phyloP scores from a whole-genome alignment of 2,329 filamentous ascomycete species.

The Fusarium aywerte region DNA sequence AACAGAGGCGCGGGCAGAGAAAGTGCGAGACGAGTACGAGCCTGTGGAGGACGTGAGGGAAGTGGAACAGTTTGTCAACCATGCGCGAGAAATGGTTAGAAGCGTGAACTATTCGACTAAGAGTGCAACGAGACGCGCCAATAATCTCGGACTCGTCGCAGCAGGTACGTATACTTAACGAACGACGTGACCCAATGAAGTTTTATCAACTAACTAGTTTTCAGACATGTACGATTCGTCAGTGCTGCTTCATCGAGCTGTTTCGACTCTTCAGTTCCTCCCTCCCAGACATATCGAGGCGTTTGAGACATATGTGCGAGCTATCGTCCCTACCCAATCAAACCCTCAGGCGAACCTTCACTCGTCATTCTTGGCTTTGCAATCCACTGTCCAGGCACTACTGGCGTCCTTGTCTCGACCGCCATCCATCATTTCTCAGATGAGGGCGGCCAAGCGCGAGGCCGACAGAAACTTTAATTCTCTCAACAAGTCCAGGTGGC shows the following conservation, averaged over 20 bases:
- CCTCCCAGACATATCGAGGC: constrained; percentile 75
- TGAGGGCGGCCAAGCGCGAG: constrained; percentile 77
- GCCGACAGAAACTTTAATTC: constrained; percentile 83
- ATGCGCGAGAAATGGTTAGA: constrained; percentile 89
- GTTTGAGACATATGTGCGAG: constrained; percentile 76
- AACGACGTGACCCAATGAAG: constrained; percentile 11
- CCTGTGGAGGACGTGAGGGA: constrained; percentile 86
- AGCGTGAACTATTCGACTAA: constrained; percentile 85
- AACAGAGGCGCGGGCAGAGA: constrained; percentile 83
- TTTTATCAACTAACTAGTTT: constrained; percentile 45
- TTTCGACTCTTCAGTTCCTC: constrained; percentile 71
- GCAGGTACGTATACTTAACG: constrained; percentile 59
- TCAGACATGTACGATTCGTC: constrained; percentile 76
- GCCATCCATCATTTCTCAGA: constrained; percentile 78
- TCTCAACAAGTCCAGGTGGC: constrained; percentile 81
- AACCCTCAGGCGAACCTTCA: constrained; percentile 80
- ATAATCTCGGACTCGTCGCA: constrained; percentile 73
- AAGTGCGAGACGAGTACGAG: constrained; percentile 87
- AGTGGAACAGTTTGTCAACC: constrained; percentile 91
- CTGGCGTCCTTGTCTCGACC: constrained; percentile 83
- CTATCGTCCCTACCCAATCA: constrained; percentile 73
- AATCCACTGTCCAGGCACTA: constrained; percentile 84
- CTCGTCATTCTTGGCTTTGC: constrained; percentile 79
- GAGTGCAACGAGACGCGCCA: constrained; percentile 82
- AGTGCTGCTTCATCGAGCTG: constrained; percentile 62